phyloP scores from a whole-genome alignment of 179 eudicot genomes.

The Pouteria campechiana region DNA sequence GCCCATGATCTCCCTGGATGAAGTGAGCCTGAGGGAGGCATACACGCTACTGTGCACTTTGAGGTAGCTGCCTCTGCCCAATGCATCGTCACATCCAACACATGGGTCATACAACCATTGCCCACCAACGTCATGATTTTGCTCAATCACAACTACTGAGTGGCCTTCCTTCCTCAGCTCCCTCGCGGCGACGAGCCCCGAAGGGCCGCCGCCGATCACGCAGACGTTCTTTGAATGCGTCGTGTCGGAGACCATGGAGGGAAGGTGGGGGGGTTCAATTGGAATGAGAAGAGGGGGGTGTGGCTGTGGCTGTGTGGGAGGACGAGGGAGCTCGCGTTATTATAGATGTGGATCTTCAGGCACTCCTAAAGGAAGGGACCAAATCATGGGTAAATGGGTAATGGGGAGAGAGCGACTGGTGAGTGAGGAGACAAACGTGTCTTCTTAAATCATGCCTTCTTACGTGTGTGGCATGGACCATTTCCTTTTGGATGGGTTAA shows the following conservation, averaged over 20 bases:
- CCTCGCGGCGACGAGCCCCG: conserved; percentile 64
- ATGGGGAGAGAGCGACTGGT: no score
- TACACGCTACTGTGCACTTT: conserved; percentile 69
- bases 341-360: no score
- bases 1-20: conserved; percentile 78
- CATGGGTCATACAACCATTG: conserved; percentile 69
- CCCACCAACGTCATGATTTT: conserved; percentile 75
- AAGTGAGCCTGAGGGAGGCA: conserved; percentile 45
- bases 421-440: no score
- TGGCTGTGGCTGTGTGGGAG: no score
- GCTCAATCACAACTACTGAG: conserved; percentile 54
- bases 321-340: no score
- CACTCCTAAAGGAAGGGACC: no score
- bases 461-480: no score
- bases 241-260: conserved; percentile 34
- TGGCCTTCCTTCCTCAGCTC: conserved; percentile 79
- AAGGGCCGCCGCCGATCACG: conserved; percentile 69
- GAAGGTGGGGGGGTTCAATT: no score
- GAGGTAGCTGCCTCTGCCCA: conserved; percentile 28
- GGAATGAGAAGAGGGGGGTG: no score
- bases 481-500: no score
- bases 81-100: conserved; percentile 42
- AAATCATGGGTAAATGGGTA: no score
- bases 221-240: conserved; percentile 35
- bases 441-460: no score